A percentile compares a stretch with the other conserved stretches of the same genome.
phyloP scores from a whole-genome alignment of 768 basidiomycete species.

The Termitomyces sp. region DNA sequence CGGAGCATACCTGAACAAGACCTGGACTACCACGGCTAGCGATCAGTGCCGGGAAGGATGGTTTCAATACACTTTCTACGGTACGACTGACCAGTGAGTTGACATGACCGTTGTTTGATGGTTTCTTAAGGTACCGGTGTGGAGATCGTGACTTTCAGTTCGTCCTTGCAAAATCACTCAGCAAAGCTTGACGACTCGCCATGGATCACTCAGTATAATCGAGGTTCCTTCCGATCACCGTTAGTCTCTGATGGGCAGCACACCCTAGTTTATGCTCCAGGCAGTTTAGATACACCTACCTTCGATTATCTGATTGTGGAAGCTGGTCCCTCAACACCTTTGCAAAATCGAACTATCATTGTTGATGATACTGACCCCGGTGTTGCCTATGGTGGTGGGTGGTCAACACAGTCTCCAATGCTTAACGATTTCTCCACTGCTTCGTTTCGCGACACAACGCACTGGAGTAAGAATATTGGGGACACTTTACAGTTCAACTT shows the following conservation, averaged over 20 bases:
- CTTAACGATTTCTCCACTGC: conserved; percentile 21
- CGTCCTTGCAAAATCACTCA: conserved; percentile 21
- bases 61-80: conserved; percentile 35
- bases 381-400: conserved; percentile 27
- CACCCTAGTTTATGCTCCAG: conserved; percentile 28
- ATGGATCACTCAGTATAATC: conserved; percentile 22
- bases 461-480: conserved; percentile 30
- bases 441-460: conserved; percentile 26
- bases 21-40: conserved; percentile 30
- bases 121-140: conserved; percentile 24
- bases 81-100: conserved; percentile 13
- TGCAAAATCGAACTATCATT: conserved; percentile 28
- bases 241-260: conserved; percentile 29
- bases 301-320: conserved; percentile 37
- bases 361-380: conserved; percentile 29
- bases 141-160: conserved; percentile 20
- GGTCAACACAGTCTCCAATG: conserved; percentile 20
- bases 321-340: conserved; percentile 27
- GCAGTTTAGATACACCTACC: conserved; percentile 19
- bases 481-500: conserved; percentile 29
- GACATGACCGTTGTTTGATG: not conserved
- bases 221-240: conserved; percentile 26
- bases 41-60: conserved; percentile 28
- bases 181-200: conserved; percentile 32
- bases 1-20: conserved; percentile 31